phyloP scores from a whole-genome alignment of 768 basidiomycete genomes.

The Neoboletus magnificus region DNA sequence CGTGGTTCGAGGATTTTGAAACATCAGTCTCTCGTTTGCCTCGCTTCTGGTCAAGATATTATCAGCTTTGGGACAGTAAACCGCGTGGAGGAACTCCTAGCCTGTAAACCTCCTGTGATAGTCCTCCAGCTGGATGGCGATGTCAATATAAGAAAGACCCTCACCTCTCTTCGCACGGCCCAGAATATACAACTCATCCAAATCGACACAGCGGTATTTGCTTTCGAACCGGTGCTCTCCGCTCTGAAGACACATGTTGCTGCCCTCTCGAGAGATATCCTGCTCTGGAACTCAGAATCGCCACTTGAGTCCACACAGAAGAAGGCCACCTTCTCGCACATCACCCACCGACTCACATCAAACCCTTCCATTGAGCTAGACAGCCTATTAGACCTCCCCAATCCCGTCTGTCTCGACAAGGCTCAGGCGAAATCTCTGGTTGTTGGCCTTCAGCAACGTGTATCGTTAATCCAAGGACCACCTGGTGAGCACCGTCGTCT shows the following conservation, averaged over 20 bases:
- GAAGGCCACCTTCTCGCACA: conserved; percentile 3
- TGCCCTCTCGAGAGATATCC: conserved; percentile 49
- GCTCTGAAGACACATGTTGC: conserved; percentile 41
- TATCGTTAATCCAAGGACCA: conserved; percentile 68
- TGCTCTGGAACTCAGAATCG: conserved; percentile 45
- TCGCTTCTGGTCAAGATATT: conserved; percentile 45
- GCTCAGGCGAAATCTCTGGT: conserved; percentile 48
- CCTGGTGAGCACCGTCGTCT: conserved; percentile 44
- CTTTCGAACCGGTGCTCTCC: conserved; percentile 60
- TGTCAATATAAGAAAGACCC: conserved; percentile 33
- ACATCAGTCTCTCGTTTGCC: conserved; percentile 53
- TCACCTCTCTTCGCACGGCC: conserved; percentile 36
- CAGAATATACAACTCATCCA: conserved; percentile 45
- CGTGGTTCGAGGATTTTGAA: conserved; percentile 37
- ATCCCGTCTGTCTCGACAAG: conserved; percentile 44
- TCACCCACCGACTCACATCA: conserved; percentile 22
- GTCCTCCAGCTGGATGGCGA: conserved; percentile 52
- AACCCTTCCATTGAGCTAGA: conserved; percentile 40
- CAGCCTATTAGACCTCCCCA: conserved; percentile 32
- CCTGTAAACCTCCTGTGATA: conserved; percentile 44
- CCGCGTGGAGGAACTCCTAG: conserved; percentile 53
- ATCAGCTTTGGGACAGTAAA: conserved; percentile 53
- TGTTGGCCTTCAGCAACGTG: conserved; percentile 47
- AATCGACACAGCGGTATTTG: conserved; percentile 56
- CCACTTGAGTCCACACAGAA: background rate